phyloP scores from a whole-genome alignment of 1,139 yeast genomes.

The Oligophagozyma castellii region DNA sequence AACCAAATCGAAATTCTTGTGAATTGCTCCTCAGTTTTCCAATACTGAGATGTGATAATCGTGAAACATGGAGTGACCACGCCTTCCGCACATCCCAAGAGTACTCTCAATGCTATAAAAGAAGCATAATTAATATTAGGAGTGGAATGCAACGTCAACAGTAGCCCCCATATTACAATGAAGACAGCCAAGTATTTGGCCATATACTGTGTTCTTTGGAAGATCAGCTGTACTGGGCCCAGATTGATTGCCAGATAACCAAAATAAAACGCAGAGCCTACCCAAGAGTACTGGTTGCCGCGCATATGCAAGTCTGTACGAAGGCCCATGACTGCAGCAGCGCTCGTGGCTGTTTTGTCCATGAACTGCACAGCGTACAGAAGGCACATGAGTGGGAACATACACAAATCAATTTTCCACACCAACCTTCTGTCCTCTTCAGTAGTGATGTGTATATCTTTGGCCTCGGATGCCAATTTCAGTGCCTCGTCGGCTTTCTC shows the following conservation, averaged over 20 bases:
- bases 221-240: slow-evolving; percentile 30
- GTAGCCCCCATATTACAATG: slow-evolving; percentile 36
- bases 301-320: slow-evolving; percentile 34
- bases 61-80: slow-evolving; percentile 40
- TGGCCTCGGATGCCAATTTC: slow-evolving; percentile 19
- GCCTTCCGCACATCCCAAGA: slow-evolving; percentile 36
- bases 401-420: slow-evolving; percentile 40
- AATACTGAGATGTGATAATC: slow-evolving; percentile 42
- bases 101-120: slow-evolving; percentile 31
- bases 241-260: slow-evolving; percentile 38
- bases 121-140: slow-evolving; percentile 27
- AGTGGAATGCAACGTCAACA: slow-evolving; percentile 31
- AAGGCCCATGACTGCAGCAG: slow-evolving; percentile 47
- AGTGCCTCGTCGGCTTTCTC: slow-evolving; percentile 28
- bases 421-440: slow-evolving; percentile 27
- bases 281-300: slow-evolving; percentile 42
- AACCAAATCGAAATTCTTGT: slow-evolving; percentile 37
- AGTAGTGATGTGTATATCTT: slow-evolving; percentile 16
- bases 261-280: slow-evolving; percentile 41
- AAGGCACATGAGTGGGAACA: slow-evolving; percentile 43
- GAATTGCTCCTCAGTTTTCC: slow-evolving; percentile 36
- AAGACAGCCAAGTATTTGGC: slow-evolving; percentile 28
- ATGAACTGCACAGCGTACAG: slow-evolving; percentile 47
- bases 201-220: slow-evolving; percentile 22
- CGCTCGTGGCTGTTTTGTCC: slow-evolving; percentile 48